Percentiles rank a stretch among this genome's conserved stretches.
Evolutionary conservation across 768 basidiomycete genomes (phyloP).

Genomic region (Rhizopogon rudus): DNA sequence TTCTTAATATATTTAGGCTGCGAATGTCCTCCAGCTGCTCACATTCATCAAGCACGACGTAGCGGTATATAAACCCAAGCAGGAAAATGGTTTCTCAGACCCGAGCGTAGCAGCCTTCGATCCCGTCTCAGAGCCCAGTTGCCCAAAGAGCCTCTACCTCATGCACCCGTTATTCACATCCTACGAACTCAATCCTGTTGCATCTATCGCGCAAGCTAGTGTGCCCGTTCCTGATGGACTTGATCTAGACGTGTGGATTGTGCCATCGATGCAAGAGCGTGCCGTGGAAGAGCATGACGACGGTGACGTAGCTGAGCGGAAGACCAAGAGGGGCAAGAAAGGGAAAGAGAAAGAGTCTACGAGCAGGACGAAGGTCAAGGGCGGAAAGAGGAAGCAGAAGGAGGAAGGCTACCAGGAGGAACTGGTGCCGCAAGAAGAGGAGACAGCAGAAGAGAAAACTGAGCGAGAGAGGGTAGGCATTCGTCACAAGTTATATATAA

Average conservation of each 20-base stretch:
- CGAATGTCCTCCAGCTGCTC: conserved; percentile 72
- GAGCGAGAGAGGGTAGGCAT: conserved; percentile 61
- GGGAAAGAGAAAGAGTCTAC: conserved; percentile 40
- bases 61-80: conserved; percentile 43
- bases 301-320: conserved; percentile 33
- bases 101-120: conserved; percentile 35
- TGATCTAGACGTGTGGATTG: conserved; percentile 83
- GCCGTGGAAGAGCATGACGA: conserved; percentile 24
- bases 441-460: conserved; percentile 54
- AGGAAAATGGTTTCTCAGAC: conserved; percentile 31
- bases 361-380: conserved; percentile 25
- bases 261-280: conserved; percentile 47
- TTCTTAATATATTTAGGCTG: conserved; percentile 48
- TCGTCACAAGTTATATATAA: neutral
- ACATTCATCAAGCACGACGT: conserved; percentile 75
- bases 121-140: conserved; percentile 40
- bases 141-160: conserved; percentile 88
- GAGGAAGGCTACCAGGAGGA: conserved; percentile 19
- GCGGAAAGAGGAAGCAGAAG: conserved; percentile 44
- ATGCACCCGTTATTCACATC: conserved; percentile 72
- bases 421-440: conserved; percentile 37
- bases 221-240: conserved; percentile 81
- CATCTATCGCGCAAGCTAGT: conserved; percentile 69
- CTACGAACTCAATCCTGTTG: conserved; percentile 86
- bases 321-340: conserved; percentile 38